Base-by-base conservation (phyloP, 345 rosid species). In the Corchorus olitorius region DNA sequence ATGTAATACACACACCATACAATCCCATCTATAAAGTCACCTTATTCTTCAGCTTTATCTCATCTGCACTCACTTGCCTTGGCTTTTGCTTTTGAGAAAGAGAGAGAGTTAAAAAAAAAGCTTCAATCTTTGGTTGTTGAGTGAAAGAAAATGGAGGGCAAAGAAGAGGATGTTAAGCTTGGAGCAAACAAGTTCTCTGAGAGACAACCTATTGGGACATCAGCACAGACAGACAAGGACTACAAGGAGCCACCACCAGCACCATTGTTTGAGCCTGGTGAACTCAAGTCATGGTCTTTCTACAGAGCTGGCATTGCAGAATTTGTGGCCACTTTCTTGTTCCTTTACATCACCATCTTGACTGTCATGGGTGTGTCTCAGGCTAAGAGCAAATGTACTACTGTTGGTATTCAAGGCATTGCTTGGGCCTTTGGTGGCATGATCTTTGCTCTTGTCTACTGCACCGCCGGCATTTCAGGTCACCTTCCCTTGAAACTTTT, bases 391-490 rank as follows among this genome's bases (percentile, higher is more conserved):
- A 83, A 70, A 81, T 89, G 91, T 5, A 3, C 80, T 54, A 76
- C 89, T 37, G 93, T 91, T 3, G 94, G 93, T 50, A 83, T 91
- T 65, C 94, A 91, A 79, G 94, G 94, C 48, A 89, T 90, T 68
- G 89, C 94, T 54, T 89, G 94, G 94, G 90, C 92, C 52, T 91
- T 91, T 53, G 94, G 94, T 60, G 94, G 94, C 78, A 91, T 89
- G 93, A 91, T 91, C 85, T 91, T 91, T 64, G 90, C 91, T 27
- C 94, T 90, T 75, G 94, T 90, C 67, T 90, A 90, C 89, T 88
- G 89, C 76, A 91, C 94, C 73, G 91, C 94, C 20, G 93, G 94
- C 59, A 88, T 91, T 76, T 91, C 94, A 67, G 93, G 94, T 88
- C 27, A 74, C 70, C 66, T 20, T 62, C 9, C 9, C 55, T 37